A percentile compares a stretch with the other conserved stretches of the same genome.
These are phyloP conservation scores for Spergularia marina DNA, from an alignment of 148 eudicot genomes.

Conservation along the genomic window DNA sequence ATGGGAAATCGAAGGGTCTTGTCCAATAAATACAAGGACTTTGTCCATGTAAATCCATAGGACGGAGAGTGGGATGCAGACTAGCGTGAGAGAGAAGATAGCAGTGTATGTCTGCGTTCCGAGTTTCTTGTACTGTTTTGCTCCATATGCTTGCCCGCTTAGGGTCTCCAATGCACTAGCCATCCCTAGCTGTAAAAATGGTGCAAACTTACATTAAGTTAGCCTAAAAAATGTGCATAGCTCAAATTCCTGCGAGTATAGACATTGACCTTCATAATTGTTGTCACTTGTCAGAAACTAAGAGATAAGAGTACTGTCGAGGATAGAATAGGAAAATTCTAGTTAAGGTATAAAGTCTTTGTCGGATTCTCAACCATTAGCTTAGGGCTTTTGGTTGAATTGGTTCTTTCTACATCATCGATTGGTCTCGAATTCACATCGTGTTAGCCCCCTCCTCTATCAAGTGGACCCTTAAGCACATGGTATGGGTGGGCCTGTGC, in stretches of 20 bases:
- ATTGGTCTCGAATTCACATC: too few relatives aligned
- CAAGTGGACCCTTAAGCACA: too few relatives aligned
- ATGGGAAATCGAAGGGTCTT: conserved; percentile 64
- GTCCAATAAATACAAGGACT: conserved; percentile 59
- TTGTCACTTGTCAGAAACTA: too few relatives aligned
- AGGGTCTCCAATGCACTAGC: conserved; percentile 76
- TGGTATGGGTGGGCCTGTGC: too few relatives aligned
- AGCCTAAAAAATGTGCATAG: neutral
- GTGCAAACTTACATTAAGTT: neutral
- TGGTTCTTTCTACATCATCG: too few relatives aligned
- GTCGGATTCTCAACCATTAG: too few relatives aligned
- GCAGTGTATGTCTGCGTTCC: conserved; percentile 83
- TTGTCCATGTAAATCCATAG: conserved; percentile 60
- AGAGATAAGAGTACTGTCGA: too few relatives aligned
- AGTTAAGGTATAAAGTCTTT: too few relatives aligned
- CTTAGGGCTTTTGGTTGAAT: too few relatives aligned
- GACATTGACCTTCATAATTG: too few relatives aligned
- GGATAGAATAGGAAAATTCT: too few relatives aligned
- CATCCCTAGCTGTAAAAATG: conserved; percentile 62
- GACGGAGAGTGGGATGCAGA: conserved; percentile 61
- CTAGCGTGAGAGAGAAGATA: conserved; percentile 54
- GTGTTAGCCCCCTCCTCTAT: too few relatives aligned
- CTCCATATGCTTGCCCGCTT: conserved; percentile 88
- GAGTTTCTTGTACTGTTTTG: conserved; percentile 66
- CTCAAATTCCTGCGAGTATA: neutral